Conservation (phyloP, 176 grass and related monocot species). For the Musa troglodytarum region DNA sequence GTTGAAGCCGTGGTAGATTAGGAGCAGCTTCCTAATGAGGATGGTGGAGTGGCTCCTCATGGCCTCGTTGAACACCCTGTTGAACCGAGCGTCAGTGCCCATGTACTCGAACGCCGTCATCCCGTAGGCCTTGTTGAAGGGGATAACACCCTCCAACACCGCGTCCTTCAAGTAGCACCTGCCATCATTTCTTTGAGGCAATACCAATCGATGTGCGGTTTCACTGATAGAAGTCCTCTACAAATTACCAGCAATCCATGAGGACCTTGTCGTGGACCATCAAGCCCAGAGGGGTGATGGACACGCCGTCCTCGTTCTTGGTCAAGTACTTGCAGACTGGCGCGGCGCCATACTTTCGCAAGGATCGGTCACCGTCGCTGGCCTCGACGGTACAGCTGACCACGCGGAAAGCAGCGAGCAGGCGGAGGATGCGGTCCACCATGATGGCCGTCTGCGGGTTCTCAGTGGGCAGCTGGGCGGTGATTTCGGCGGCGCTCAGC, state of each 20-base stretch:
- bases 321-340: conserved; percentile 79
- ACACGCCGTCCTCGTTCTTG: conserved; percentile 67
- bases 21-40: conserved; percentile 68
- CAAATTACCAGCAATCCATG: conserved; percentile 77
- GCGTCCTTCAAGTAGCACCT: conserved; percentile 85
- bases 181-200: neutral
- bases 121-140: conserved; percentile 91
- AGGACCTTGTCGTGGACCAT: conserved; percentile 94
- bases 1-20: conserved; percentile 12
- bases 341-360: conserved; percentile 28
- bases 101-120: conserved; percentile 82
- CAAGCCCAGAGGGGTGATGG: conserved; percentile 65
- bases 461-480: conserved; percentile 36
- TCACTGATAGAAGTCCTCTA: too few species aligned
- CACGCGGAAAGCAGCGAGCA: conserved; percentile 51
- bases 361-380: conserved; percentile 33
- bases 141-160: conserved; percentile 62
- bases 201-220: neutral
- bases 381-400: conserved; percentile 39
- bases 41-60: conserved; percentile 82
- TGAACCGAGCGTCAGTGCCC: conserved; percentile 69
- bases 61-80: conserved; percentile 83
- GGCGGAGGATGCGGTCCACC: conserved; percentile 30
- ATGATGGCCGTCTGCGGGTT: conserved; percentile 42
- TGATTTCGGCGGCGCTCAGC: conserved; percentile 45